phyloP scores from a whole-genome alignment of 1,284 basidiomycete species.

The Ganoderma multipileum region DNA sequence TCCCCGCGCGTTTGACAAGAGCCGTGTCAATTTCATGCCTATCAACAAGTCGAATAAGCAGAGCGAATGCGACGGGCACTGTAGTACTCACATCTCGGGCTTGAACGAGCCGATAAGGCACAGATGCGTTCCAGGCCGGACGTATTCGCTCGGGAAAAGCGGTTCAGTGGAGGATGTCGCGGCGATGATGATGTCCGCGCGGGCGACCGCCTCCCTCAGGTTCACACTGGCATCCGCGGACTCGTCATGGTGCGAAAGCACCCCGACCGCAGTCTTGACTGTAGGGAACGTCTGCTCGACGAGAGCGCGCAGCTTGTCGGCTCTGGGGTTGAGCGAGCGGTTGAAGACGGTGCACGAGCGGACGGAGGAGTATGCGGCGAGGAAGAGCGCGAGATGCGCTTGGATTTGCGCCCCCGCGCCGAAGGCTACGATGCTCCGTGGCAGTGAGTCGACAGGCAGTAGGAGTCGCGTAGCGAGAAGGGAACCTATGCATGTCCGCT shows the following conservation, averaged over 20 bases:
- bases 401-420: constrained; percentile 78
- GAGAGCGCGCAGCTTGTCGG: constrained; percentile 47
- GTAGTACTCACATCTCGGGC: constrained; percentile 70
- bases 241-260: constrained; percentile 20
- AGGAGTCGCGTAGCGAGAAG: constrained; percentile 49
- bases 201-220: constrained; percentile 41
- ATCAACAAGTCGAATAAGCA: background rate
- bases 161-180: constrained; percentile 78
- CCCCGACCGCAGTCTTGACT: constrained; percentile 40
- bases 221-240: background rate
- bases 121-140: constrained; percentile 70
- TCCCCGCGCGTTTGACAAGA: constrained; percentile 58
- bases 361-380: constrained; percentile 64
- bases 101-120: constrained; percentile 88
- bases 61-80: background rate
- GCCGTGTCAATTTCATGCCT: constrained; percentile 68
- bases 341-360: constrained; percentile 67
- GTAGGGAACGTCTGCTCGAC: constrained; percentile 51
- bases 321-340: constrained; percentile 61
- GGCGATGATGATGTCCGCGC: constrained; percentile 70
- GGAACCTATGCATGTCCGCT: background rate
- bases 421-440: constrained; percentile 66
- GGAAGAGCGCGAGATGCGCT: constrained; percentile 70
- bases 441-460: constrained; percentile 45
- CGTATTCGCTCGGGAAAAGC: constrained; percentile 71